Percentiles rank a stretch among this genome's conserved stretches.
Conservation (phyloP, 352 stramenopile species). For the Phytopythium boreale region DNA sequence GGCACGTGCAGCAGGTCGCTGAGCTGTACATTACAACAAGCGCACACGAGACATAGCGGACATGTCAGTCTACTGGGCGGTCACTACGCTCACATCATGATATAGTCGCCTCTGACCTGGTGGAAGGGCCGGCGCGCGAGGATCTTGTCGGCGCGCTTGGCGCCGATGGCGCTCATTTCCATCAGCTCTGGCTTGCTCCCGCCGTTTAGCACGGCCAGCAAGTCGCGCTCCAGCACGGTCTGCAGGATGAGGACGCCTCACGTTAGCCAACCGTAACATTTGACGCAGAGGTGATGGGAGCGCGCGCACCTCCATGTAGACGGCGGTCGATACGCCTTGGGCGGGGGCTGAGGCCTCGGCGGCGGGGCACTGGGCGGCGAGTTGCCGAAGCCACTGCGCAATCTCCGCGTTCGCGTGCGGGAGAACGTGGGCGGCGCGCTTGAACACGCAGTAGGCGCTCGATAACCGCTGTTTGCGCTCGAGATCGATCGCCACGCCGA, state of each 20-base stretch:
- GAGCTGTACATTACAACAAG: too few relatives aligned
- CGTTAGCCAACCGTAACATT: too few relatives aligned
- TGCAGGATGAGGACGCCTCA: conserved; percentile 2
- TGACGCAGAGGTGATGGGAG: too few relatives aligned
- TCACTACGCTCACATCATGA: too few relatives aligned
- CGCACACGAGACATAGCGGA: background rate
- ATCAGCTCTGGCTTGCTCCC: conserved; percentile 37
- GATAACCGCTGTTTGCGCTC: conserved; percentile 37
- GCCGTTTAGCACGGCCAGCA: conserved; percentile 48
- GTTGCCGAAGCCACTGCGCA: conserved; percentile 29
- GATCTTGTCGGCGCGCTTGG: conserved; percentile 47
- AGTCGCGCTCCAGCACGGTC: conserved; percentile 42
- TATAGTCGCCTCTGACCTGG: conserved; percentile 16
- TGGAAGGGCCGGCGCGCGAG: conserved; percentile 37
- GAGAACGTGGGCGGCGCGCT: conserved; percentile 44
- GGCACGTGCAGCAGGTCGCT: background rate
- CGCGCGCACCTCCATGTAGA: background rate
- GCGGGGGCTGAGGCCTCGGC: background rate
- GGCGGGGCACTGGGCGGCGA: conserved; percentile 13
- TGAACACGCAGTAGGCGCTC: conserved; percentile 50
- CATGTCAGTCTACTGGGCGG: background rate
- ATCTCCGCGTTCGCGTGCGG: conserved; percentile 47
- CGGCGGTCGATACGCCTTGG: background rate
- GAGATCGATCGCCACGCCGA: conserved; percentile 46
- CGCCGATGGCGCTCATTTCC: conserved; percentile 46